These are phyloP conservation scores for Calocybe cyanea DNA, from an alignment of 768 basidiomycete genomes.

Conservation along the genomic window DNA sequence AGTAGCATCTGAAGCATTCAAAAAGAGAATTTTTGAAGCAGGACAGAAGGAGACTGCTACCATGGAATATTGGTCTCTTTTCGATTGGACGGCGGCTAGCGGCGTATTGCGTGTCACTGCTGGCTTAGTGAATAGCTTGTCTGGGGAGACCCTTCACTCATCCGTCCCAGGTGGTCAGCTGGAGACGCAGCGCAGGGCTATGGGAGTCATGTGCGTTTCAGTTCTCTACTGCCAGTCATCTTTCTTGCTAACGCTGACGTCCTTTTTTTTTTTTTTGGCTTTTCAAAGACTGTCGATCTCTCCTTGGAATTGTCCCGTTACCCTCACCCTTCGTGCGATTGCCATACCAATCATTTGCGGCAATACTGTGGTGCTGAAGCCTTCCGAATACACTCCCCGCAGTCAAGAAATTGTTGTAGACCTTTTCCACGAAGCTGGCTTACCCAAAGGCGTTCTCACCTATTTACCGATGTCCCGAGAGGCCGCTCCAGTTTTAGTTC, in stretches of 20 bases:
- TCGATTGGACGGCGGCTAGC: conserved; percentile 22
- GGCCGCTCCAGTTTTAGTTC: conserved; percentile 37
- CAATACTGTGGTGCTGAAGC: conserved; percentile 52
- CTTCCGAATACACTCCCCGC: conserved; percentile 47
- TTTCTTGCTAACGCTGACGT: too few species aligned
- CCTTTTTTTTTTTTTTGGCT: too few species aligned
- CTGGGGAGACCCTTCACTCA: conserved; percentile 42
- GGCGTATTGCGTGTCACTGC: conserved; percentile 29
- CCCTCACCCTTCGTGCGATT: conserved; percentile 41
- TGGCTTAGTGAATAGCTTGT: conserved; percentile 31
- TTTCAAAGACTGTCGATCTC: conserved; percentile 43
- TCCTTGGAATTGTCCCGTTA: conserved; percentile 54
- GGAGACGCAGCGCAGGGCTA: conserved; percentile 41
- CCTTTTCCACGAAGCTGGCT: conserved; percentile 51
- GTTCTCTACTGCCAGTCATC: conserved; percentile 6
- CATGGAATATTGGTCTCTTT: conserved; percentile 20
- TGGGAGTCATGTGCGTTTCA: conserved; percentile 54
- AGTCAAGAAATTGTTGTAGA: conserved; percentile 43
- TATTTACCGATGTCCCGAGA: conserved; percentile 45
- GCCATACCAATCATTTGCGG: conserved; percentile 48
- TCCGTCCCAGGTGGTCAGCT: conserved; percentile 40
- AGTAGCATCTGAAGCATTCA: conserved; percentile 37
- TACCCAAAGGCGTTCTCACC: conserved; percentile 59
- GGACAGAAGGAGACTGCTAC: conserved; percentile 38
- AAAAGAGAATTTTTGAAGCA: conserved; percentile 27